These are phyloP conservation scores for Coniochaeta sp. DNA, from an alignment of 2,329 filamentous ascomycete genomes.

Conservation along the genomic window DNA sequence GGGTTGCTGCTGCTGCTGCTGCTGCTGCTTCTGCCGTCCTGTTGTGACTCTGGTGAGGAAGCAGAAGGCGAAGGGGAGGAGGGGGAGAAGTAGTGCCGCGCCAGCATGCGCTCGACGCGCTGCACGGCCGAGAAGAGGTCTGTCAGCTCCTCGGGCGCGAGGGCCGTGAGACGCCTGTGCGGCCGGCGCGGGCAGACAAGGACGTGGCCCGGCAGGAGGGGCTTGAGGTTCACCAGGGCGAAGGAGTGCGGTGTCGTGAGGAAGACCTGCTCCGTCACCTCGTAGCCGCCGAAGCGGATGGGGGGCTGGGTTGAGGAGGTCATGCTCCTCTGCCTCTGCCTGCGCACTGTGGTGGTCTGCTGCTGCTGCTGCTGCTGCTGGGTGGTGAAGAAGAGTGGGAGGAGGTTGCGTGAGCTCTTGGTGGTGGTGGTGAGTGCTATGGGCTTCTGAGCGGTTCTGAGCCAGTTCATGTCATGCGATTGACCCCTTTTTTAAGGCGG, in stretches of 20 bases:
- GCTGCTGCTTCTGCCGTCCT: too few species aligned
- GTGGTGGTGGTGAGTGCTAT: too few species aligned
- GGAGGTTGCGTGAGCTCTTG: neutral
- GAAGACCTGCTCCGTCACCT: slow-evolving; percentile 80
- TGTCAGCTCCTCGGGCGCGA: slow-evolving; percentile 60
- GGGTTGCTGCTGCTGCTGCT: neutral
- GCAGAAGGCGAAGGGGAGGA: slow-evolving; percentile 2
- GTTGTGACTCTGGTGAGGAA: too few species aligned
- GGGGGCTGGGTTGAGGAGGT: slow-evolving; percentile 3
- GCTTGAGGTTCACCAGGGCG: slow-evolving; percentile 92
- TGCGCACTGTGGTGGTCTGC: neutral
- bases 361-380: too few species aligned
- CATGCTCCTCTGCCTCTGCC: slow-evolving; percentile 13
- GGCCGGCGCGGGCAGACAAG: slow-evolving; percentile 71
- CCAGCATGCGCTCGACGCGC: slow-evolving; percentile 70
- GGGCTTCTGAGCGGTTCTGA: neutral
- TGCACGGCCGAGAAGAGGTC: slow-evolving; percentile 89
- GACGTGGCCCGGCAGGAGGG: slow-evolving; percentile 86
- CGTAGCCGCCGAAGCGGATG: slow-evolving; percentile 67
- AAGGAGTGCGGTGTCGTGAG: slow-evolving; percentile 72
- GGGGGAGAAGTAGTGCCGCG: slow-evolving; percentile 42
- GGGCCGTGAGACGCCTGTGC: slow-evolving; percentile 68
- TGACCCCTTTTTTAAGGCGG: neutral
- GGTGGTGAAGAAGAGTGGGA: too few species aligned
- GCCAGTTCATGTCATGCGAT: neutral